phyloP scores from a whole-genome alignment of 1,284 basidiomycete species.

The Somion occarium region DNA sequence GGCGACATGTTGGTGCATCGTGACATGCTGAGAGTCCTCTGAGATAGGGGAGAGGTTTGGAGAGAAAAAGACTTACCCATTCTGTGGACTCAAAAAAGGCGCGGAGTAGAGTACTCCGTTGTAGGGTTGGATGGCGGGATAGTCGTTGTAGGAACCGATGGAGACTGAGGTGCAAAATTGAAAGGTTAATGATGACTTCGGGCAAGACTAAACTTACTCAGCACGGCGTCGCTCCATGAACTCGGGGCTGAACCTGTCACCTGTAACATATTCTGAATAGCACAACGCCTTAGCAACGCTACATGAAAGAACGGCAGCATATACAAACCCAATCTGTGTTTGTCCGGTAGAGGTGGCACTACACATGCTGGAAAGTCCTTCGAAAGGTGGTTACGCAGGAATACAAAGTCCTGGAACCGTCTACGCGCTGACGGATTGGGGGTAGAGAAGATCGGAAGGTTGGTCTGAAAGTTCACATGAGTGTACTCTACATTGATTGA shows the following conservation, averaged over 20 bases:
- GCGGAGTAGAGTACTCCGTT: slow-evolving; percentile 82
- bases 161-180: slow-evolving; percentile 51
- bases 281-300: slow-evolving; percentile 1
- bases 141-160: slow-evolving; percentile 91
- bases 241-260: slow-evolving; percentile 94
- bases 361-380: slow-evolving; percentile 96
- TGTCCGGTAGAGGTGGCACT: slow-evolving; percentile 93
- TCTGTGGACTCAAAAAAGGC: slow-evolving; percentile 95
- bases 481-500: neutral
- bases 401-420: slow-evolving; percentile 96
- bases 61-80: slow-evolving; percentile 69
- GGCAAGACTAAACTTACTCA: slow-evolving; percentile 62
- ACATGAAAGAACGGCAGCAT: slow-evolving; percentile 1
- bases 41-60: slow-evolving; percentile 7
- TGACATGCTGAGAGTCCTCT: slow-evolving; percentile 66
- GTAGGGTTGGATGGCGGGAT: slow-evolving; percentile 91
- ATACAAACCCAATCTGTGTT: slow-evolving; percentile 85
- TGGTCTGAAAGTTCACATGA: slow-evolving; percentile 50
- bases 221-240: slow-evolving; percentile 90
- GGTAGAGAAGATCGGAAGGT: slow-evolving; percentile 75
- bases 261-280: slow-evolving; percentile 87
- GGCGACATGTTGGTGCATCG: slow-evolving; percentile 90
- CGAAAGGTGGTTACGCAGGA: slow-evolving; percentile 84
- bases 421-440: slow-evolving; percentile 72
- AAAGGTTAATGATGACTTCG: slow-evolving; percentile 8